Evolutionary conservation across 1,284 basidiomycete species (phyloP), one percentile per base, ranked within the genome.

Genomic region (Fomitopsis palustris): DNA sequence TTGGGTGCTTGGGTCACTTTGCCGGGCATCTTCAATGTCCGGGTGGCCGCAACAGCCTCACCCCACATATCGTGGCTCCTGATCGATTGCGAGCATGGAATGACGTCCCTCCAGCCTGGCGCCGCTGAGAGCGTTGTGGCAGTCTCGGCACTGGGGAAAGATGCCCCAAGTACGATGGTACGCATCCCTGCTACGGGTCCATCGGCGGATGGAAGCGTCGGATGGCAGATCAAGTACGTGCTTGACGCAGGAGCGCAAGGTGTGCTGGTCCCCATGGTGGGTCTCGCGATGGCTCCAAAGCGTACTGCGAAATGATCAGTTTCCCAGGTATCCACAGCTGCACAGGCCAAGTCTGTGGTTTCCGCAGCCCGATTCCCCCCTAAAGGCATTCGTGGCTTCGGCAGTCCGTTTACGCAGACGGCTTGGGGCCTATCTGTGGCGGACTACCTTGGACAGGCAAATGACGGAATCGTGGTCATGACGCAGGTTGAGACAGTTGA

Each of bases 1-100:
- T 85, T 90, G 61, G 87, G 88, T 6, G 83, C 82, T n/a, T 90
- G 88, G 87, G 72, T 88, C 38, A 88, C 85, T 29, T 65, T 83
- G 9, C 81, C 83, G 1, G 81, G 83, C 16, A 68, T 75, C 8
- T 77, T 85, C 65, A 77, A 81, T 61, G 84, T 85, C 2, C 78
- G 85, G 23, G 77, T 78, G 1, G 77, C 83, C 43, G 85, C 84
- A 0, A 75, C 79, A 60, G 76, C 85, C 6, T 82, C 80, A 56
- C 77, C 79, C 1, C 75, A 83, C 64, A 70, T 87, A 9, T 82
- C 83, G 0, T 88, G 85, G 85, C 73, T 88, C 27, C 67, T 78
- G 49, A 74, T 88, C 66, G 85, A 88, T 67, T 86, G 85, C 66
- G 87, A 88, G 69, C 86, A 88, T 64, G 85, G 87, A 1, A 71